These are phyloP conservation scores for Dalbergia cochinchinensis DNA, from an alignment of 306 rosid species.

Conservation along the genomic window DNA sequence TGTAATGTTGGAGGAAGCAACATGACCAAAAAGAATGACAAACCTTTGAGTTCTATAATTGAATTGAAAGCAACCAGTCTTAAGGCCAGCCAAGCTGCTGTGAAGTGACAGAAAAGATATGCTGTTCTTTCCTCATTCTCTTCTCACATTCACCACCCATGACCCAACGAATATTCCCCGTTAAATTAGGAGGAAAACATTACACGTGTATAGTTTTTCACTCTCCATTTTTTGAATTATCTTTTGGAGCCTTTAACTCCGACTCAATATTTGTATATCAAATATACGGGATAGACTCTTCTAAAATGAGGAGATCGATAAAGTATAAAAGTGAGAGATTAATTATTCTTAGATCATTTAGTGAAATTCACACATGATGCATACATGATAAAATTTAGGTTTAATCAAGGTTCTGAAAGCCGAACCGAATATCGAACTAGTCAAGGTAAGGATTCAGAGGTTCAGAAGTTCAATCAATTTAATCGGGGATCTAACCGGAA, in stretches of 20 bases:
- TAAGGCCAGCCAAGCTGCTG: background rate
- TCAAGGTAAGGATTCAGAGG: too few relatives aligned
- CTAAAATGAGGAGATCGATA: too few relatives aligned
- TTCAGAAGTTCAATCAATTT: too few relatives aligned
- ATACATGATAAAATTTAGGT: too few relatives aligned
- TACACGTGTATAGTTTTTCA: background rate
- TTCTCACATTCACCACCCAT: constrained; percentile 7
- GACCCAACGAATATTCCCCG: background rate
- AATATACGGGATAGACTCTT: too few relatives aligned
- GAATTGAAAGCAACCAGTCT: constrained; percentile 22
- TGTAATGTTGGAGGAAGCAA: constrained; percentile 5
- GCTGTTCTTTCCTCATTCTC: background rate
- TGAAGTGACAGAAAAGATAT: constrained; percentile 10
- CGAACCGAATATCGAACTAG: too few relatives aligned
- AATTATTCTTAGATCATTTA: too few relatives aligned
- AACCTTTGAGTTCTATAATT: constrained; percentile 7
- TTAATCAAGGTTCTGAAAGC: too few relatives aligned
- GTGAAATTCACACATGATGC: too few relatives aligned
- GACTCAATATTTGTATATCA: background rate
- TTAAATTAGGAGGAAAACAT: background rate
- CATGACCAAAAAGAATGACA: background rate
- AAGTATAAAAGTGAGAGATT: too few relatives aligned
- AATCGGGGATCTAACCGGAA: too few relatives aligned
- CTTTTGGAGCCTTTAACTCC: background rate
- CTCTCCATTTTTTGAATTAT: background rate